phyloP scores from a whole-genome alignment of 805 yeast genomes.

The Candida sonorensis region DNA sequence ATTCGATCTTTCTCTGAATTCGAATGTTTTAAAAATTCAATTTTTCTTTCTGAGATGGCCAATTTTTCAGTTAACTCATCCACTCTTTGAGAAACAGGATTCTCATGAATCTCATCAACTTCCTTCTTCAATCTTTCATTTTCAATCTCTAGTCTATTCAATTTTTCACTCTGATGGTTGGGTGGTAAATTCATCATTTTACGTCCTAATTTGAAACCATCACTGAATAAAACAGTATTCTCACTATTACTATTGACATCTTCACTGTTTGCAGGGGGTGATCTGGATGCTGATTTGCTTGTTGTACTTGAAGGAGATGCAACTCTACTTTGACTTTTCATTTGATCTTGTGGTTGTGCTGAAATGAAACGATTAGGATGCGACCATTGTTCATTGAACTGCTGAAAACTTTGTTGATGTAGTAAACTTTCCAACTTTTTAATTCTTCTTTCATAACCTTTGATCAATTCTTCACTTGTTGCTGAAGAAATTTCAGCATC shows the following conservation, averaged over 20 bases:
- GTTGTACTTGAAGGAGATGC: constrained; percentile 3
- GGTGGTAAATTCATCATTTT: constrained; percentile 23
- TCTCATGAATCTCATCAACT: constrained; percentile 8
- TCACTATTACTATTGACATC: constrained; percentile 6
- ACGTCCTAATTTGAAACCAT: constrained; percentile 14
- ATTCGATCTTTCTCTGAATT: constrained; percentile 11
- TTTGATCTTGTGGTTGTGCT: neutral
- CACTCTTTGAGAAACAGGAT: constrained; percentile 8
- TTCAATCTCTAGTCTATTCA: constrained; percentile 16
- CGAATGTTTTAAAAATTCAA: constrained; percentile 9
- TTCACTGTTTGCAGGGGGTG: too few species aligned
- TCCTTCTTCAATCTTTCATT: constrained; percentile 16
- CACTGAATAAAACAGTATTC: constrained; percentile 15
- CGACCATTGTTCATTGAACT: constrained; percentile 35
- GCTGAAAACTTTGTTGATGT: constrained; percentile 63
- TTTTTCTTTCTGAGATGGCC: constrained; percentile 11
- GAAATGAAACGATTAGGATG: constrained; percentile 8
- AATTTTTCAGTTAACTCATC: constrained; percentile 10
- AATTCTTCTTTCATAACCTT: constrained; percentile 66
- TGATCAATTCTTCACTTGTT: constrained; percentile 33
- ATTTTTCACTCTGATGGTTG: constrained; percentile 20
- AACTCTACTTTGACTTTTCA: constrained; percentile 1
- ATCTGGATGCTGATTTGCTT: constrained; percentile 7
- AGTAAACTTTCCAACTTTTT: constrained; percentile 69
- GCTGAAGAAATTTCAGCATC: too few species aligned